phyloP scores from a whole-genome alignment of 768 basidiomycete species.

The Pleurotus salmoneostramineus region DNA sequence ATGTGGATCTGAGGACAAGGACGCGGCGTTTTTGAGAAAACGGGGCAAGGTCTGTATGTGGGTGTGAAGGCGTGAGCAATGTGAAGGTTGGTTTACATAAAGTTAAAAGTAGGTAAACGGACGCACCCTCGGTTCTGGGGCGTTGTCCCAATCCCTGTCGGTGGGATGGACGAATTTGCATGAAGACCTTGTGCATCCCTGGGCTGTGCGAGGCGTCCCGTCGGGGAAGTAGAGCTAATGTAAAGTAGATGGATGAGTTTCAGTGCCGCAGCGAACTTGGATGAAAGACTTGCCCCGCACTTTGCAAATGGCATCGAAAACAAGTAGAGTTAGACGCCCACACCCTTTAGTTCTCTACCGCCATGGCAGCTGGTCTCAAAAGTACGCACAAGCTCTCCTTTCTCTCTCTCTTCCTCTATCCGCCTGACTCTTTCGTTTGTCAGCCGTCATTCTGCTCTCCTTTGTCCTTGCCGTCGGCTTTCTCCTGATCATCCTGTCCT shows the following conservation, averaged over 20 bases:
- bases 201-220: background rate
- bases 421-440: background rate
- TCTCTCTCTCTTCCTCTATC: background rate
- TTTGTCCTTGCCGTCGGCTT: slow-evolving; percentile 99
- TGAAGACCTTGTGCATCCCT: slow-evolving; percentile 1
- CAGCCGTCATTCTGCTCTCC: slow-evolving; percentile 94
- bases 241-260: too few species aligned
- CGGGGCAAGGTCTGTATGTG: background rate
- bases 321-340: background rate
- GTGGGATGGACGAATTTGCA: too few species aligned
- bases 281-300: slow-evolving; percentile 3
- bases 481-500: slow-evolving; percentile 93
- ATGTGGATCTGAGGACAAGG: background rate
- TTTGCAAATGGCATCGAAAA: background rate
- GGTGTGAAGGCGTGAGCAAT: too few species aligned
- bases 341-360: too few species aligned
- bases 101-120: background rate
- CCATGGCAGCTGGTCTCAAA: slow-evolving; percentile 68
- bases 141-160: background rate
- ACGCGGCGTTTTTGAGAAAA: background rate
- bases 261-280: too few species aligned
- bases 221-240: background rate
- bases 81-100: background rate
- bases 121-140: background rate
- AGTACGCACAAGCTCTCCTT: slow-evolving; percentile 39